These are phyloP conservation scores for Rubus idaeus DNA, from an alignment of 306 rosid species.

Conservation along the genomic window DNA sequence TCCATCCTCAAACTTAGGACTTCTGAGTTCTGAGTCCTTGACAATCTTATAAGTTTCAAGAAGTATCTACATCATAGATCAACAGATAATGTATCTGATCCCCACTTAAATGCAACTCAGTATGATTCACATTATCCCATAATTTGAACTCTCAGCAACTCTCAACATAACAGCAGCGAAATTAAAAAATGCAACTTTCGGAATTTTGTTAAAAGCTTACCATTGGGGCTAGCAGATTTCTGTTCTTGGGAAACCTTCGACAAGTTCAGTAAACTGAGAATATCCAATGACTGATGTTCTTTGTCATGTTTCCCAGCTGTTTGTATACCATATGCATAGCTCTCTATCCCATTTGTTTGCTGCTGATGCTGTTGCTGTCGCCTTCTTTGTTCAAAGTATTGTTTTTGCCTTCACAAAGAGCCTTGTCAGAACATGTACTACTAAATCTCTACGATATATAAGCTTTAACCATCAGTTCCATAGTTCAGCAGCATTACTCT, in stretches of 20 bases:
- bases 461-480: background rate
- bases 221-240: slow-evolving; percentile 38
- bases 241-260: slow-evolving; percentile 47
- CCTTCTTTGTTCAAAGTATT: slow-evolving; percentile 88
- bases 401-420: slow-evolving; percentile 72
- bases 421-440: slow-evolving; percentile 16
- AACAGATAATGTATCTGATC: background rate
- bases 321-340: slow-evolving; percentile 32
- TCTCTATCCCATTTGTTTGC: slow-evolving; percentile 49
- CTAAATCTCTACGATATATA: background rate
- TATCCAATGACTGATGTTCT: slow-evolving; percentile 71
- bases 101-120: background rate
- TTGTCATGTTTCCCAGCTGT: slow-evolving; percentile 39
- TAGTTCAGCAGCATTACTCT: slow-evolving; percentile 1
- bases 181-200: background rate
- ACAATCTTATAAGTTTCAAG: background rate
- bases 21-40: background rate
- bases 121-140: background rate
- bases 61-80: background rate
- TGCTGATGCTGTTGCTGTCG: slow-evolving; percentile 59
- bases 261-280: slow-evolving; percentile 72
- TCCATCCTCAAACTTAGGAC: background rate
- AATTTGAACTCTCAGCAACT: slow-evolving; percentile 11
- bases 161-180: slow-evolving; percentile 10
- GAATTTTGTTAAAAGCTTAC: slow-evolving; percentile 29